Percentiles rank a stretch among this genome's conserved stretches.
Evolutionary conservation across 208 protist genomes (phyloP).

Genomic region (Angomonas ambiguus): DNA sequence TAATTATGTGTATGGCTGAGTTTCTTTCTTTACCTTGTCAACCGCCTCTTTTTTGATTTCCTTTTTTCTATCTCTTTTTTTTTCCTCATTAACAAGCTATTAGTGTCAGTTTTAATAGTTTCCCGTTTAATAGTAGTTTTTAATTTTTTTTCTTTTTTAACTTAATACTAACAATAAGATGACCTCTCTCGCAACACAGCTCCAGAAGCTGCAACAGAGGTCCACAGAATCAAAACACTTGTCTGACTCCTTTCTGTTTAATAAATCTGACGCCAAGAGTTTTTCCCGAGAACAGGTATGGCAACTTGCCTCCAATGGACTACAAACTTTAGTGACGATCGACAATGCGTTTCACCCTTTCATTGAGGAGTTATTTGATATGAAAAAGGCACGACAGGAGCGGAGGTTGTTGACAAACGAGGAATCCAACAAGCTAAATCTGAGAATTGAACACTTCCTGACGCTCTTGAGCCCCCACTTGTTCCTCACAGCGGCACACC

Average conservation of each 20-base stretch:
- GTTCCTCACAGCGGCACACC: constrained; percentile 78
- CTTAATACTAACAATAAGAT: constrained; percentile 19
- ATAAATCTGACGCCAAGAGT: constrained; percentile 50
- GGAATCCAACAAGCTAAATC: constrained; percentile 37
- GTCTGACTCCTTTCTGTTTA: constrained; percentile 77
- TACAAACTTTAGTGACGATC: constrained; percentile 65
- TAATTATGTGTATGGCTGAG: background rate
- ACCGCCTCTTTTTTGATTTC: constrained; percentile 9
- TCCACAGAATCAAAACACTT: constrained; percentile 56
- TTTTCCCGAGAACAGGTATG: constrained; percentile 85
- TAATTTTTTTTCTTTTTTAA: constrained; percentile 2
- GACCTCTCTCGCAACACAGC: constrained; percentile 76
- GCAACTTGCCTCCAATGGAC: constrained; percentile 65
- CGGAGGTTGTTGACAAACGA: constrained; percentile 43
- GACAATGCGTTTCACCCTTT: constrained; percentile 85
- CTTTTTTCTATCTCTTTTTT: background rate
- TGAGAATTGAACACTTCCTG: constrained; percentile 54
- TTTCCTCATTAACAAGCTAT: background rate
- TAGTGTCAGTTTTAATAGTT: background rate
- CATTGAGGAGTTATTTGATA: constrained; percentile 58
- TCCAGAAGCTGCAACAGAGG: constrained; percentile 69
- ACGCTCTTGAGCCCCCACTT: constrained; percentile 80
- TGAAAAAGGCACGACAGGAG: constrained; percentile 54
- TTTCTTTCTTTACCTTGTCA: constrained; percentile 6
- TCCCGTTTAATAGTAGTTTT: constrained; percentile 3